Percentiles rank a stretch among this genome's conserved stretches.
These are phyloP conservation scores for Colletotrichum tamarilloi DNA, from an alignment of 2,329 filamentous ascomycete genomes.

Conservation along the genomic window DNA sequence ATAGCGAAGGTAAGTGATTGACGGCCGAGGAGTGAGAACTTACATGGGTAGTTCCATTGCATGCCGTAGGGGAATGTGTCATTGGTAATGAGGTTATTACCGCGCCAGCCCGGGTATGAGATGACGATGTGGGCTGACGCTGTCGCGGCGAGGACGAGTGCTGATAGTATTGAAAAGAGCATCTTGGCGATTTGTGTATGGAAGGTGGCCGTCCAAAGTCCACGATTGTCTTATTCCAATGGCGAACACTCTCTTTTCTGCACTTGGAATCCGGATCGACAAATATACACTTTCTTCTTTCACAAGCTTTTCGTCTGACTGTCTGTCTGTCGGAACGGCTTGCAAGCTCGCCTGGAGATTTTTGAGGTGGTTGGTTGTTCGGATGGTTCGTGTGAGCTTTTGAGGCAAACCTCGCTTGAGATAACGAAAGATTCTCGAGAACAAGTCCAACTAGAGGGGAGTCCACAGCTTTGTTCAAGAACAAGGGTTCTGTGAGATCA, in stretches of 20 bases:
- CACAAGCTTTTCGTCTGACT: not conserved
- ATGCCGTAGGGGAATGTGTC: slow-evolving; percentile 86
- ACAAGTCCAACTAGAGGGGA: not conserved
- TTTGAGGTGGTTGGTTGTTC: not conserved
- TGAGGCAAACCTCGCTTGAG: not conserved
- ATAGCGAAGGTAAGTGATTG: not conserved
- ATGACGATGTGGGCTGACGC: slow-evolving; percentile 82
- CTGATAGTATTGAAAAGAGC: slow-evolving; percentile 57
- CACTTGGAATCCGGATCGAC: not conserved
- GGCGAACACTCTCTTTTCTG: not conserved
- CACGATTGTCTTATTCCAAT: not conserved
- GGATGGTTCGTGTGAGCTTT: not conserved
- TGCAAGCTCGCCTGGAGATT: not conserved
- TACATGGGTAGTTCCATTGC: slow-evolving; percentile 97
- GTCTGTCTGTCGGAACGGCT: not conserved
- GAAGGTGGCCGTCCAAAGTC: not conserved
- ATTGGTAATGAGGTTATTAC: slow-evolving; percentile 86
- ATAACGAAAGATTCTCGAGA: not conserved
- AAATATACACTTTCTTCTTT: not conserved
- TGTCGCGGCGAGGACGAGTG: slow-evolving; percentile 59
- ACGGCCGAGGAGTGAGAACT: slow-evolving; percentile 49
- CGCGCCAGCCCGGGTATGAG: slow-evolving; percentile 87
- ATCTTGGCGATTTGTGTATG: slow-evolving; percentile 48
- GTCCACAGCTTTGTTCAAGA: not conserved
- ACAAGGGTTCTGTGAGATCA: not conserved